A percentile compares a stretch with the other conserved stretches of the same genome.
Conservation (phyloP, 1,284 basidiomycete genomes). For the Rhodofomes roseus region DNA sequence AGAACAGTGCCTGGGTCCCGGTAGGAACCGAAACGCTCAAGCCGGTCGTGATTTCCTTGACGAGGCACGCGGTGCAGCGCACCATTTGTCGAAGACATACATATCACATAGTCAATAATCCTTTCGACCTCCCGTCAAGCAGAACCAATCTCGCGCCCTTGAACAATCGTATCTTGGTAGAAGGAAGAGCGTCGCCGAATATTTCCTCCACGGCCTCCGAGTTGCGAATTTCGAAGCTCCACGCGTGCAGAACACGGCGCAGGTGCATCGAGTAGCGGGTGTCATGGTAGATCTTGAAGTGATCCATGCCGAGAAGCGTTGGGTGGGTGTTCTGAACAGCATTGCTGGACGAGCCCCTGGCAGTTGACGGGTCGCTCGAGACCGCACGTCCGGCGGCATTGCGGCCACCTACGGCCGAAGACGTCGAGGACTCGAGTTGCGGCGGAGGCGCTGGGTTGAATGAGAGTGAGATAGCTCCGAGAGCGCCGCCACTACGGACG, state of each 20-base stretch:
- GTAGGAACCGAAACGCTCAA: no score
- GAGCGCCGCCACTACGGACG: constrained; percentile 33
- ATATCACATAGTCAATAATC: constrained; percentile 6
- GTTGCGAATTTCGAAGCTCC: constrained; percentile 33
- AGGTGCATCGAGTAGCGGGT: constrained; percentile 43
- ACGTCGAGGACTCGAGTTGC: constrained; percentile 9
- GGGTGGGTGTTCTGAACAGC: constrained; percentile 13
- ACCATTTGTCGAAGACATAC: no score
- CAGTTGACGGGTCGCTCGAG: background rate
- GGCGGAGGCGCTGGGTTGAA: constrained; percentile 38
- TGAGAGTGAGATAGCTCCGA: constrained; percentile 51
- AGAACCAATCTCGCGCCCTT: constrained; percentile 18
- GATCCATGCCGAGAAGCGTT: constrained; percentile 36
- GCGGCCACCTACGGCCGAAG: no score
- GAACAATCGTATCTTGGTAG: constrained; percentile 12
- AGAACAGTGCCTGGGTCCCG: no score
- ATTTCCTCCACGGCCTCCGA: constrained; percentile 2
- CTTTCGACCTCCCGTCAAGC: constrained; percentile 15
- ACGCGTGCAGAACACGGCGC: constrained; percentile 50
- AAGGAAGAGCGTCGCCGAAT: background rate
- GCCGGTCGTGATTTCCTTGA: no score
- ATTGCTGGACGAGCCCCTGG: background rate
- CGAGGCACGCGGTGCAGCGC: no score
- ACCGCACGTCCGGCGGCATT: background rate
- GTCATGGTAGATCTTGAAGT: constrained; percentile 65